phyloP scores from a whole-genome alignment of 768 basidiomycete genomes.

The Lentinula sp. region DNA sequence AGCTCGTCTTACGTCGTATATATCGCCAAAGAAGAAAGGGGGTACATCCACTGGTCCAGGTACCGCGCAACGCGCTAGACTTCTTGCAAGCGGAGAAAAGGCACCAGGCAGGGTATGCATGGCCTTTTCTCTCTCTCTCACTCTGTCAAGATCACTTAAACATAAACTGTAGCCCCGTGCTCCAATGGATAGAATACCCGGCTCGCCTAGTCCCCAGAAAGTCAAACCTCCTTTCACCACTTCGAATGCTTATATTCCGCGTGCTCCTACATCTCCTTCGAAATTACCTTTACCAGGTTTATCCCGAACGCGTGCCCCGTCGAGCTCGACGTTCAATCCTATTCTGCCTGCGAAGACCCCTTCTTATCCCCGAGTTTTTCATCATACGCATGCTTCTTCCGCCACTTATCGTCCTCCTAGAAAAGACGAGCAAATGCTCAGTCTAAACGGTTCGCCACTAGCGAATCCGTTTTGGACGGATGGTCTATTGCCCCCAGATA shows the following conservation, averaged over 20 bases:
- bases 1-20: slow-evolving; percentile 39
- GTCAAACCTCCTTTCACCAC: slow-evolving; percentile 38
- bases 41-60: slow-evolving; percentile 47
- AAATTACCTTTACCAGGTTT: slow-evolving; percentile 31
- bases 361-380: slow-evolving; percentile 34
- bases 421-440: slow-evolving; percentile 72
- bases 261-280: slow-evolving; percentile 42
- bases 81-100: slow-evolving; percentile 31
- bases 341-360: slow-evolving; percentile 52
- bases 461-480: slow-evolving; percentile 60
- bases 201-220: slow-evolving; percentile 43
- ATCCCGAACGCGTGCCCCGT: slow-evolving; percentile 39
- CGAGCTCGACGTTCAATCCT: slow-evolving; percentile 69
- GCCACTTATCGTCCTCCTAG: slow-evolving; percentile 58
- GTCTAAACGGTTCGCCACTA: slow-evolving; percentile 78
- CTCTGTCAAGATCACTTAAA: neutral
- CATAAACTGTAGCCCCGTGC: slow-evolving; percentile 18
- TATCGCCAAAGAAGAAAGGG: slow-evolving; percentile 48
- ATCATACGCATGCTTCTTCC: slow-evolving; percentile 15
- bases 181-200: slow-evolving; percentile 12
- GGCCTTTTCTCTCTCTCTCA: neutral
- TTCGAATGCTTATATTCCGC: slow-evolving; percentile 14
- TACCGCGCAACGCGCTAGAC: slow-evolving; percentile 42
- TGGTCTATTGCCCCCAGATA: neutral
- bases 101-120: slow-evolving; percentile 35